Percentiles rank a stretch among this genome's conserved stretches.
Conservation (phyloP, 495 filamentous ascomycete species). For the Lasiosphaeria ovina region DNA sequence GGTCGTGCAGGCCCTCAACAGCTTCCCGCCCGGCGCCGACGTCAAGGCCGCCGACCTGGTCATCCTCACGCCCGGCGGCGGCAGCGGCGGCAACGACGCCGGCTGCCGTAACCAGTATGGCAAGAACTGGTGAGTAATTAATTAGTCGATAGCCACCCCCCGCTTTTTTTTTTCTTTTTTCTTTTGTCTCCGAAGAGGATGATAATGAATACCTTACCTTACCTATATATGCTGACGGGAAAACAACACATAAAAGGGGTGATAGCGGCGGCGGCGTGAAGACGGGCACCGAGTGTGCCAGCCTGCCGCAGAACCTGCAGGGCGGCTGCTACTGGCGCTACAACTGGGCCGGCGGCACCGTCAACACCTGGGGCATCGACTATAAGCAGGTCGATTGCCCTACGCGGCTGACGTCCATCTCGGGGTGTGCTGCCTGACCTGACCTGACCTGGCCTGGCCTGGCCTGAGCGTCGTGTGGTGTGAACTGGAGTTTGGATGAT, state of each 20-base stretch:
- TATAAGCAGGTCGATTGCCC: slow-evolving; percentile 24
- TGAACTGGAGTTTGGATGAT: too few relatives aligned
- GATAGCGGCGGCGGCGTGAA: slow-evolving; percentile 47
- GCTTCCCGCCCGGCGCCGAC: slow-evolving; percentile 1
- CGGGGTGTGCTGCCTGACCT: slow-evolving; percentile 18
- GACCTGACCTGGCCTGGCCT: too few relatives aligned
- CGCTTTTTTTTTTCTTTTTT: neutral
- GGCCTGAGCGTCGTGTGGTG: too few relatives aligned
- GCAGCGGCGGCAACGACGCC: slow-evolving; percentile 13
- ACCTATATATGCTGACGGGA: neutral
- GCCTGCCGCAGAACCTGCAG: slow-evolving; percentile 47
- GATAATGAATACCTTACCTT: neutral
- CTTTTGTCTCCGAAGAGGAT: neutral
- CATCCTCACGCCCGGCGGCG: slow-evolving; percentile 18
- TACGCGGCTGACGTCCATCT: slow-evolving; percentile 20
- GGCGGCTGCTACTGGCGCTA: slow-evolving; percentile 54
- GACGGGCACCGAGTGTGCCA: slow-evolving; percentile 41
- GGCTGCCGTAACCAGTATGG: slow-evolving; percentile 21
- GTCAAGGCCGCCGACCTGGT: slow-evolving; percentile 15
- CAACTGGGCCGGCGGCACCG: slow-evolving; percentile 40
- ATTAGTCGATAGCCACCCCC: neutral
- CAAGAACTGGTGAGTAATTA: slow-evolving; percentile 11
- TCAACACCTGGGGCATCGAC: slow-evolving; percentile 27
- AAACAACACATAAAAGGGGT: slow-evolving; percentile 38
- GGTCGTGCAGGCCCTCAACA: slow-evolving; percentile 20